Evolutionary conservation across 768 basidiomycete species (phyloP).

Genomic region (Kwoniella pini): DNA sequence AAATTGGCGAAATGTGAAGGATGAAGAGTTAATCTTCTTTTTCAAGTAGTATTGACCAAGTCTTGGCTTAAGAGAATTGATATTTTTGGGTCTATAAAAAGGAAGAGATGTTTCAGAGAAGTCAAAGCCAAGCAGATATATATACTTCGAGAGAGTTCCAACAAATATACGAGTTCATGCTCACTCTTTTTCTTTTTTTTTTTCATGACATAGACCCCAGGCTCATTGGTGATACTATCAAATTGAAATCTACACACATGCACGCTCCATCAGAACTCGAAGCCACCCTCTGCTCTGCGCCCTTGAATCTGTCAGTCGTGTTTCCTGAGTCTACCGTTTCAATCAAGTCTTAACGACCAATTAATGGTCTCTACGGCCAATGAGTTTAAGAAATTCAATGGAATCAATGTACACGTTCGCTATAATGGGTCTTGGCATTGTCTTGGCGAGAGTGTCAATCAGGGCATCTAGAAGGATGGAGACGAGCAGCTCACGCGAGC

Average conservation of each 20-base stretch:
- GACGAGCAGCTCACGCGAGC: background rate
- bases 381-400: background rate
- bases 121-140: background rate
- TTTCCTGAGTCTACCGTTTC: background rate
- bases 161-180: background rate
- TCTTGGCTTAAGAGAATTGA: background rate
- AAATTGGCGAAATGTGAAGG: background rate
- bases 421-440: background rate
- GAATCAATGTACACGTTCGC: background rate
- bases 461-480: background rate
- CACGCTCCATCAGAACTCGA: too few species aligned
- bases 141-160: background rate
- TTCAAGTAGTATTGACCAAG: background rate
- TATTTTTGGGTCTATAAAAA: background rate
- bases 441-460: background rate
- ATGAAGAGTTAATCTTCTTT: background rate
- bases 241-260: too few species aligned
- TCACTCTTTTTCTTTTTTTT: too few species aligned
- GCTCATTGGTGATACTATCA: too few species aligned
- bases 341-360: background rate
- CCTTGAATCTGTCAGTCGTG: background rate
- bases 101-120: background rate
- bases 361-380: background rate
- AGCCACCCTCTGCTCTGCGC: background rate
- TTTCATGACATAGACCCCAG: too few species aligned